Percentiles rank a stretch among this genome's conserved stretches.
phyloP scores from a whole-genome alignment of 768 basidiomycete species.

The Trametes punicea region DNA sequence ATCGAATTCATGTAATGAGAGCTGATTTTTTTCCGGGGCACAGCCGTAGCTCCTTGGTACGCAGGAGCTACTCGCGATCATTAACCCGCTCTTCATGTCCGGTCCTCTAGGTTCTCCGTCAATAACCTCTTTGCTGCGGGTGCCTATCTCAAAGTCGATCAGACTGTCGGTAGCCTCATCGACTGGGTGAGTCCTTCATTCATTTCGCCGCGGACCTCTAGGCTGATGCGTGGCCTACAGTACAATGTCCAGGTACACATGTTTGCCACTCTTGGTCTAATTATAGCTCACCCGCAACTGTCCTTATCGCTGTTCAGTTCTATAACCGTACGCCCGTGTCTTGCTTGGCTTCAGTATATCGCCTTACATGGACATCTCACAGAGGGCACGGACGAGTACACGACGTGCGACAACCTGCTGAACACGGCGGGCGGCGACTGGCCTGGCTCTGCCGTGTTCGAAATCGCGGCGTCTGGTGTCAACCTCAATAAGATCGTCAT shows the following conservation, averaged over 20 bases:
- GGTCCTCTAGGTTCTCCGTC: conserved; percentile 31
- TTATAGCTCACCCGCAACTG: neutral
- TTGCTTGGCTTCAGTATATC: neutral
- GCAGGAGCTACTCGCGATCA: conserved; percentile 24
- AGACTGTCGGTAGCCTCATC: conserved; percentile 51
- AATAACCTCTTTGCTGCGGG: conserved; percentile 33
- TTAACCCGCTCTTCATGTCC: neutral
- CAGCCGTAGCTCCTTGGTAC: conserved; percentile 48
- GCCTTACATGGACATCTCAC: neutral
- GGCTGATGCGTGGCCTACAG: conserved; percentile 3
- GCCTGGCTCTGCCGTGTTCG: conserved; percentile 45
- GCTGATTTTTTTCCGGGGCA: neutral
- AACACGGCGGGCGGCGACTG: conserved; percentile 37
- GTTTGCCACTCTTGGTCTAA: neutral
- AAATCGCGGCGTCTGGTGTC: conserved; percentile 55
- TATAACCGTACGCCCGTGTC: conserved; percentile 29
- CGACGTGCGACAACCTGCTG: conserved; percentile 38
- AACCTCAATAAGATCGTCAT: conserved; percentile 65
- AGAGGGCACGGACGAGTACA: conserved; percentile 40
- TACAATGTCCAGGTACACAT: conserved; percentile 28
- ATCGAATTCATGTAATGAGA: conserved; percentile 17
- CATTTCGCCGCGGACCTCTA: neutral
- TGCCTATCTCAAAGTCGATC: conserved; percentile 54
- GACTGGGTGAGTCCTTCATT: conserved; percentile 46
- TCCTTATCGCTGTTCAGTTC: conserved; percentile 37